These are phyloP conservation scores for Cystobasidium pallidum DNA, from an alignment of 1,284 basidiomycete species.

Conservation along the genomic window DNA sequence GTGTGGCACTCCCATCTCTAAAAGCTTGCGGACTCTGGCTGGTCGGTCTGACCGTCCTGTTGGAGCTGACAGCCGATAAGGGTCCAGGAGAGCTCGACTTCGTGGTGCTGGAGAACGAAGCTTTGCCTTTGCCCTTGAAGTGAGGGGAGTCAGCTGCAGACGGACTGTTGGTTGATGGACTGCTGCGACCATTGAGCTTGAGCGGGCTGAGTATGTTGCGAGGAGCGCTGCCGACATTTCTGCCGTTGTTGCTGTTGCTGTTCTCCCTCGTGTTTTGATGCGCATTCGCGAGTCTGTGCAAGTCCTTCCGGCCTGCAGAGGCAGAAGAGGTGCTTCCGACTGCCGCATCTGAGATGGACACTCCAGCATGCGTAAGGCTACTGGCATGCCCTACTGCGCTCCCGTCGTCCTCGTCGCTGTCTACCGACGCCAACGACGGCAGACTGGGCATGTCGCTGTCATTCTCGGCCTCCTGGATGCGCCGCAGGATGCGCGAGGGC, in stretches of 20 bases:
- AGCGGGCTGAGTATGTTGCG: constrained; percentile 28
- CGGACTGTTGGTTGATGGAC: constrained; percentile 1
- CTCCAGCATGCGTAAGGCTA: neutral
- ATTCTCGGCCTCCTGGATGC: constrained; percentile 46
- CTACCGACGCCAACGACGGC: constrained; percentile 45
- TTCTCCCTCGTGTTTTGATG: constrained; percentile 8
- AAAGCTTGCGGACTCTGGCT: constrained; percentile 4
- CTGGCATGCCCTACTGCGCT: constrained; percentile 1
- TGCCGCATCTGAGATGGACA: neutral
- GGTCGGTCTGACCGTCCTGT: constrained; percentile 17
- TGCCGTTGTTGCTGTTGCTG: constrained; percentile 19
- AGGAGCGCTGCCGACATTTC: neutral
- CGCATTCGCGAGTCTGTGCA: neutral
- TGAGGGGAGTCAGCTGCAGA: neutral
- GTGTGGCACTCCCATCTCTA: constrained; percentile 7
- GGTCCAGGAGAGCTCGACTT: constrained; percentile 13
- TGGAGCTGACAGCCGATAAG: constrained; percentile 22
- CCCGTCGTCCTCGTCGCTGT: neutral
- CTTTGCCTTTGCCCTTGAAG: constrained; percentile 18
- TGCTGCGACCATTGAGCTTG: constrained; percentile 13
- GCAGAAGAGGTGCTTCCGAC: neutral
- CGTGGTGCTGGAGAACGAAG: neutral
- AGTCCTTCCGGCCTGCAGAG: constrained; percentile 3
- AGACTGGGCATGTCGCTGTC: constrained; percentile 47
- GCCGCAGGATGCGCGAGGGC: constrained; percentile 50